Base-by-base conservation (phyloP, 371 early-diverging fungal genomes). In the Phascolomyces articulosus region DNA sequence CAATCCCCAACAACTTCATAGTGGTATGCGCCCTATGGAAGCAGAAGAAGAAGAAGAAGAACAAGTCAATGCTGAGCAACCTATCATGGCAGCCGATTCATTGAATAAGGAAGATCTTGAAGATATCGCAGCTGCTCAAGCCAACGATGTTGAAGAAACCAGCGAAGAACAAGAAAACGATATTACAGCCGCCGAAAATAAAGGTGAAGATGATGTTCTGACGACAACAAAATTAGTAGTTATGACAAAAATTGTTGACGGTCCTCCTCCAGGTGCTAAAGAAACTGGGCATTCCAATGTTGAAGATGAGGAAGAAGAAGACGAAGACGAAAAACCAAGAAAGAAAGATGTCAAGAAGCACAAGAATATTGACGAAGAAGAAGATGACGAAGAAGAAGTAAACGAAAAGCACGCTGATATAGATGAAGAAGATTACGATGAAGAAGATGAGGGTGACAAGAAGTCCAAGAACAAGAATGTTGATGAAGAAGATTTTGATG, bases 41-140 rank as follows among this genome's bases (percentile, higher is more conserved):
- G 63, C 61, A 2, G 73, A 48, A 9, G 70, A 64, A 16, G 74
- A 69, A 2, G 73, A 67, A 3, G 71, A 64, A 6, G 61, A 58
- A 16, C 58, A 62, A 49, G 34, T 40, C 15, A 44, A 41, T 16
- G 27, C 18, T 18, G 58, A 40, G 3, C 38, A 63, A 13, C 31
- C 9, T 2, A 38, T 38, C n/a, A 11, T 34, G 24, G 20, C n/a
- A n/a, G 34, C 58, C n/a, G 66, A 49, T 44, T 55, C 54, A 15
- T 23, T 44, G 41, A 44, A 16, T 44, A 16, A 44, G 4, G 31
- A 55, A n/a, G 59, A 38, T 7, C 53, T 21, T 31, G 38, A 41
- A 44, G 29, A 57, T 34, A 21, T 57, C 23, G 58, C n/a, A 18
- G 41, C 55, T 41, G 28, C 41, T n/a, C n/a, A n/a, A n/a, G n/a